Evolutionary conservation across 2,329 filamentous ascomycete species (phyloP).

Genomic region (Ophidiomyces ophidiicola): DNA sequence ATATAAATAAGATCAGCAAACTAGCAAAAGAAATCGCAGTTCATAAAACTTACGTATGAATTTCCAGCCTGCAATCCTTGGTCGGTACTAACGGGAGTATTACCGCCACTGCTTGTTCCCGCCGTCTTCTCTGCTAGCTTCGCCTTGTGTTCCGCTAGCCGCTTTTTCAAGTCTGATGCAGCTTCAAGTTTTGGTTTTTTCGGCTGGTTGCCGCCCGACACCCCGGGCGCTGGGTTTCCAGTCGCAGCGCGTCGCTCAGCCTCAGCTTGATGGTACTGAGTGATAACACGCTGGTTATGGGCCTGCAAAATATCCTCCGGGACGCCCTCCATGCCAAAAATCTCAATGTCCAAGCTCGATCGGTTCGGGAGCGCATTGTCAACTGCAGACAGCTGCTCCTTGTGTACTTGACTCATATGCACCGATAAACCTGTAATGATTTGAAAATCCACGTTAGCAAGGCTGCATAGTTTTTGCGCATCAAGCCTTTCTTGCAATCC

Average conservation of each 20-base stretch:
- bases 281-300: slow-evolving; percentile 75
- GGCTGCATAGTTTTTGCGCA: too few relatives aligned
- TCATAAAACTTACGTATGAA: slow-evolving; percentile 44
- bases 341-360: slow-evolving; percentile 77
- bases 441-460: slow-evolving; percentile 9
- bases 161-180: slow-evolving; percentile 64
- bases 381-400: slow-evolving; percentile 73
- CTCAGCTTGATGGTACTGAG: slow-evolving; percentile 74
- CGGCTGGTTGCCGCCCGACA: slow-evolving; percentile 31
- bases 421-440: slow-evolving; percentile 65
- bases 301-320: slow-evolving; percentile 71
- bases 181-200: slow-evolving; percentile 64
- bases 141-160: slow-evolving; percentile 64
- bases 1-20: slow-evolving; percentile 3
- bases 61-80: slow-evolving; percentile 40
- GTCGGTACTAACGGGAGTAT: slow-evolving; percentile 41
- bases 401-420: slow-evolving; percentile 97
- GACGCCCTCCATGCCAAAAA: slow-evolving; percentile 97
- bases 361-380: slow-evolving; percentile 87
- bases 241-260: slow-evolving; percentile 69
- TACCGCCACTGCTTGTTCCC: slow-evolving; percentile 46
- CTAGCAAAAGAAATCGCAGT: slow-evolving; percentile 3
- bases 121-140: slow-evolving; percentile 48
- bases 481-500: not conserved
- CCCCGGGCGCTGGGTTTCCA: slow-evolving; percentile 66